These are phyloP conservation scores for Dryas octopetala DNA, from an alignment of 306 rosid genomes.

Conservation along the genomic window DNA sequence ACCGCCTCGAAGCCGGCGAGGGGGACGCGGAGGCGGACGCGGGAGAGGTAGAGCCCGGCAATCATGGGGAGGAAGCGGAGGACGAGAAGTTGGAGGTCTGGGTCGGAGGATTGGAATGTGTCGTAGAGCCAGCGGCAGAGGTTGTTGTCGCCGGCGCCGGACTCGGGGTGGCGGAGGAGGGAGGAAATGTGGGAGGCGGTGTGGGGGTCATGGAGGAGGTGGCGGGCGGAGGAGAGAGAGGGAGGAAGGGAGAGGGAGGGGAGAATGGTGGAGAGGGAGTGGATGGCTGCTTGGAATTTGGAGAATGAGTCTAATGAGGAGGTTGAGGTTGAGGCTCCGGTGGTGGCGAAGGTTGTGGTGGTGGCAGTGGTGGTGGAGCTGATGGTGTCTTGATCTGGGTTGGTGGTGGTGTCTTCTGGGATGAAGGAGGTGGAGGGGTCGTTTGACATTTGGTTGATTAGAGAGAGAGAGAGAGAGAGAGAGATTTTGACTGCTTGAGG, in stretches of 20 bases:
- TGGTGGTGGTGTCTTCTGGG: neutral
- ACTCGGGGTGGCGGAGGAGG: slow-evolving; percentile 63
- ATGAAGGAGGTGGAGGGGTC: slow-evolving; percentile 5
- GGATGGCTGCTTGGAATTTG: slow-evolving; percentile 37
- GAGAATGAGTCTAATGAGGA: neutral
- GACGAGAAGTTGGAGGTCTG: slow-evolving; percentile 61
- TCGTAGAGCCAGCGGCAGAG: slow-evolving; percentile 93
- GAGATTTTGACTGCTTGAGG: neutral
- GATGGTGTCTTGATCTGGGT: neutral
- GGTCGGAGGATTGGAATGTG: slow-evolving; percentile 60
- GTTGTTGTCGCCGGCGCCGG: slow-evolving; percentile 71
- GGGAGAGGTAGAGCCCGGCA: slow-evolving; percentile 64
- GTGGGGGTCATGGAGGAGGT: slow-evolving; percentile 47
- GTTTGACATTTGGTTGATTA: slow-evolving; percentile 25
- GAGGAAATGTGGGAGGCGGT: slow-evolving; percentile 42
- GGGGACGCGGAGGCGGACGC: slow-evolving; percentile 43
- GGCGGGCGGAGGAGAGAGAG: slow-evolving; percentile 26
- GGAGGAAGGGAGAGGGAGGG: slow-evolving; percentile 32
- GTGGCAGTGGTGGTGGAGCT: neutral
- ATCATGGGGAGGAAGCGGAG: slow-evolving; percentile 68
- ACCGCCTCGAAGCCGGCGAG: slow-evolving; percentile 82
- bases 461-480: neutral
- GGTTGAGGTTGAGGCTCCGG: neutral
- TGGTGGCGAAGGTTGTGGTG: neutral
- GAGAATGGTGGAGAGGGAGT: slow-evolving; percentile 55